phyloP scores from a whole-genome alignment of 306 rosid genomes.

The Oemleria cerasiformis region DNA sequence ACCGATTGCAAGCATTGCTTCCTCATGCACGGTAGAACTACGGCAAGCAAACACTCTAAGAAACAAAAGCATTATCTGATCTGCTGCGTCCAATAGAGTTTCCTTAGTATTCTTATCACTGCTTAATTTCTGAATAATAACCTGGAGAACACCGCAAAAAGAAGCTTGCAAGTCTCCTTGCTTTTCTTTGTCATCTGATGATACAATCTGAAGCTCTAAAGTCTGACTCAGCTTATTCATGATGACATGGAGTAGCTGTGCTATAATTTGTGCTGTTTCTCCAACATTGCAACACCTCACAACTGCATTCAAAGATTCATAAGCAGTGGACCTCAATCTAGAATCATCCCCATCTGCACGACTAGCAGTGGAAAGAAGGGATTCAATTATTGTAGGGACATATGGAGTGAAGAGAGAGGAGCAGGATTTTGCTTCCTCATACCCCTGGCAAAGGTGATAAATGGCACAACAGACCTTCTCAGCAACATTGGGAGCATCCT shows the following conservation, averaged over 20 bases:
- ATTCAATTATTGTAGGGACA: constrained; percentile 23
- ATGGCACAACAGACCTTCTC: constrained; percentile 40
- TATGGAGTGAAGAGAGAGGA: constrained; percentile 34
- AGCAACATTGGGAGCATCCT: constrained; percentile 34
- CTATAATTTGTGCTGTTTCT: constrained; percentile 28
- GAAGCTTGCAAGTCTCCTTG: constrained; percentile 43
- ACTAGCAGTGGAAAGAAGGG: constrained; percentile 32
- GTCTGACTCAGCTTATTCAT: constrained; percentile 36
- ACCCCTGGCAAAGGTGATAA: constrained; percentile 37
- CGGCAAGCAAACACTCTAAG: constrained; percentile 42
- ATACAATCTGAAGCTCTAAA: constrained; percentile 30
- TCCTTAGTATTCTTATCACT: constrained; percentile 26
- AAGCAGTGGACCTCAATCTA: constrained; percentile 33
- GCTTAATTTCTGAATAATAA: constrained; percentile 36
- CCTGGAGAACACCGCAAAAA: constrained; percentile 43
- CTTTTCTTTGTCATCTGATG: constrained; percentile 36
- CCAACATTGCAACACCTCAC: constrained; percentile 32
- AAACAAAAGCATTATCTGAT: constrained; percentile 32
- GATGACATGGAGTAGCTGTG: constrained; percentile 33
- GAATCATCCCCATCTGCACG: constrained; percentile 40
- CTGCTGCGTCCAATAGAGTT: constrained; percentile 27
- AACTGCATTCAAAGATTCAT: constrained; percentile 40
- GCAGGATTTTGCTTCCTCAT: constrained; percentile 25
- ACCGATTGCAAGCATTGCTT: constrained; percentile 45
- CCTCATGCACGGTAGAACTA: constrained; percentile 44